Base-by-base conservation (phyloP, 2,329 filamentous ascomycete genomes). In the Dendryphion nanum region DNA sequence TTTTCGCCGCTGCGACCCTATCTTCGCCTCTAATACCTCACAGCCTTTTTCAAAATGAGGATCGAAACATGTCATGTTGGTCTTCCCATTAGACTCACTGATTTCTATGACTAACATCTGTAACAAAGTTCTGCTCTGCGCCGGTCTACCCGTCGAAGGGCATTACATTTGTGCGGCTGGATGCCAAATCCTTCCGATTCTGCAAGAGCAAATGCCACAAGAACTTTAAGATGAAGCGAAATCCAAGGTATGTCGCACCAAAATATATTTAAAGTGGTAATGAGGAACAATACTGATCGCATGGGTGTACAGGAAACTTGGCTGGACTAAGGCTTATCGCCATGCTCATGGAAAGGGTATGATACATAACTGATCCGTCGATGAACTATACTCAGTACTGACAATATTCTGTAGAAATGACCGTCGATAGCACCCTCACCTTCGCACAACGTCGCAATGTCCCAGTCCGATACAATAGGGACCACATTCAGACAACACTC, bases 151-250 rank as follows among this genome's bases (percentile, higher is more conserved):
- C 60, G 18, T 59, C 53, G 28, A 67, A 66, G 48, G 63, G 63
- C 18, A 86, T 85, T 50, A 83, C 79, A 48, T 85, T 85, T 56
- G 75, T 83, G 50, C 77, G 77, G 61, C 82, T 81, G 66, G 81
- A 84, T 66, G 81, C 79, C 47, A 77, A 78, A 52, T 65, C 75
- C 45, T 85, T 85, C 67, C 73, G 77, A 36, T 86, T 85, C 69
- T 85, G 82, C 71, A 76, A 81, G 38, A 30, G 32, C 42, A 35
- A 82, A 74, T 82, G 78, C 68, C 82, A 85, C 70, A 83, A 82
- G 55, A 74, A 74, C 60, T 95, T 94, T 81, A 93, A 94, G 73
- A 95, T 95, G 88, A 95, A 95, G 85, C 84, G 93, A 53, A 96
- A 97, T 73, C 90, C 91, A 23, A 83, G n/a, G n/a, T n/a, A n/a